Evolutionary conservation across 2,329 filamentous ascomycete genomes (phyloP).

Genomic region (Colletotrichum cordylinicola): DNA sequence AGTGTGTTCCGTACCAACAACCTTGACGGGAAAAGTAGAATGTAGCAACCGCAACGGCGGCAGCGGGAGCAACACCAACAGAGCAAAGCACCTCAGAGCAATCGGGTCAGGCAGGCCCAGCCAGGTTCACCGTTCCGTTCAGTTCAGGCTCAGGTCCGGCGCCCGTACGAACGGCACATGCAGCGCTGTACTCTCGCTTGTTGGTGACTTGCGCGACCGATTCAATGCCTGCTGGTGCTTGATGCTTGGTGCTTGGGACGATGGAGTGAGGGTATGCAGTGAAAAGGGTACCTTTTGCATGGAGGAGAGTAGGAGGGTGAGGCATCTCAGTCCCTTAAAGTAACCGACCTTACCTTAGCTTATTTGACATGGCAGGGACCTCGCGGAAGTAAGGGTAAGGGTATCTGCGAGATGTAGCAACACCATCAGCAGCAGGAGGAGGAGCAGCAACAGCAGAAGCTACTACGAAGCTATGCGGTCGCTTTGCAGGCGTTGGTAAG

Average conservation of each 20-base stretch:
- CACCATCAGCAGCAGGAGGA: background rate
- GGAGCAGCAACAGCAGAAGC: background rate
- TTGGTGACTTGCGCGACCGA: background rate
- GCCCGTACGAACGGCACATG: slow-evolving; percentile 14
- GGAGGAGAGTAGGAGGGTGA: background rate
- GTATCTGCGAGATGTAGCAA: background rate
- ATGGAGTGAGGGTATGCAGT: background rate
- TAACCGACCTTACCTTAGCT: background rate
- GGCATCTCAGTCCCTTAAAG: background rate
- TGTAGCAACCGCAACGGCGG: background rate
- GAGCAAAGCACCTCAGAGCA: background rate
- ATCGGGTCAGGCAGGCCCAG: background rate
- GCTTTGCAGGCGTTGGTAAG: background rate
- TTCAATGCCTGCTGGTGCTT: background rate
- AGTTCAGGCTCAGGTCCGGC: background rate
- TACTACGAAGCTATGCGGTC: background rate
- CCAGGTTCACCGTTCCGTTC: background rate
- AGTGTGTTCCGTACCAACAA: slow-evolving; percentile 3
- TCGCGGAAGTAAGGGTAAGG: background rate
- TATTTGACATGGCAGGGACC: background rate
- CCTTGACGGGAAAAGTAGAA: background rate
- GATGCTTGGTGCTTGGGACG: background rate
- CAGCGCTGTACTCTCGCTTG: slow-evolving; percentile 5
- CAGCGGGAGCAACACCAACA: background rate
- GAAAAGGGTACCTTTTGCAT: background rate